Evolutionary conservation across 2,329 filamentous ascomycete genomes (phyloP).

Genomic region (Aspergillaceae sp.): DNA sequence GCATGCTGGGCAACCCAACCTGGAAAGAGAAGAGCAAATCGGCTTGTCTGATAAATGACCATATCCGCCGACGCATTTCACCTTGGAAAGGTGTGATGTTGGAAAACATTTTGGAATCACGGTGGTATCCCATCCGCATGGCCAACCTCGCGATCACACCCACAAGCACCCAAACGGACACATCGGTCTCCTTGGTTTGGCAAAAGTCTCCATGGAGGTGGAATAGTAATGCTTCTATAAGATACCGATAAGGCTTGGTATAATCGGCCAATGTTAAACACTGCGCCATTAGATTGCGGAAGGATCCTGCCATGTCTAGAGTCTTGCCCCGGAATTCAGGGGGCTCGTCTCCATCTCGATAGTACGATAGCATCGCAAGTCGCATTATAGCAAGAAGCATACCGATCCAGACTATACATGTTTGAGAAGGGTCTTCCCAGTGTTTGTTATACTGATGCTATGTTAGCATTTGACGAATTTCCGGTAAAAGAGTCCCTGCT

Average conservation of each 20-base stretch:
- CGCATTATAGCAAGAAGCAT: slow-evolving; percentile 58
- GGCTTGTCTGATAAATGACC: slow-evolving; percentile 47
- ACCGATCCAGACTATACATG: slow-evolving; percentile 53
- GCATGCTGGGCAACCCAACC: slow-evolving; percentile 58
- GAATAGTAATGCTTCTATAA: slow-evolving; percentile 54
- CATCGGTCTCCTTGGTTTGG: slow-evolving; percentile 51
- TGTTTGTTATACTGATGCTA: slow-evolving; percentile 49
- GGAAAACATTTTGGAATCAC: slow-evolving; percentile 52
- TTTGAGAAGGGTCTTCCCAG: slow-evolving; percentile 51
- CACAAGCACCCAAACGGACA: slow-evolving; percentile 52
- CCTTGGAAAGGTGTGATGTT: slow-evolving; percentile 53
- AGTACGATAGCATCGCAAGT: slow-evolving; percentile 55
- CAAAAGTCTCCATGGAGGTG: slow-evolving; percentile 55
- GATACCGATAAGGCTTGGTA: slow-evolving; percentile 51
- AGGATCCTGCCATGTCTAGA: slow-evolving; percentile 37
- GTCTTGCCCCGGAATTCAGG: slow-evolving; percentile 53
- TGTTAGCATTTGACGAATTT: slow-evolving; percentile 2
- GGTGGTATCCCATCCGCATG: slow-evolving; percentile 59
- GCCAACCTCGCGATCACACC: slow-evolving; percentile 54
- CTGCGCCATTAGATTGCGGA: slow-evolving; percentile 51
- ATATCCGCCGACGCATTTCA: slow-evolving; percentile 47
- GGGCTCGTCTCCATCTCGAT: slow-evolving; percentile 53
- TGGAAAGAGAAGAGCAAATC: slow-evolving; percentile 60
- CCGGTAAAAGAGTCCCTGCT: slow-evolving; percentile 2
- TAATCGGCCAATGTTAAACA: slow-evolving; percentile 56